phyloP scores from a whole-genome alignment of 805 yeast species.

The Lachancea quebecensis region DNA sequence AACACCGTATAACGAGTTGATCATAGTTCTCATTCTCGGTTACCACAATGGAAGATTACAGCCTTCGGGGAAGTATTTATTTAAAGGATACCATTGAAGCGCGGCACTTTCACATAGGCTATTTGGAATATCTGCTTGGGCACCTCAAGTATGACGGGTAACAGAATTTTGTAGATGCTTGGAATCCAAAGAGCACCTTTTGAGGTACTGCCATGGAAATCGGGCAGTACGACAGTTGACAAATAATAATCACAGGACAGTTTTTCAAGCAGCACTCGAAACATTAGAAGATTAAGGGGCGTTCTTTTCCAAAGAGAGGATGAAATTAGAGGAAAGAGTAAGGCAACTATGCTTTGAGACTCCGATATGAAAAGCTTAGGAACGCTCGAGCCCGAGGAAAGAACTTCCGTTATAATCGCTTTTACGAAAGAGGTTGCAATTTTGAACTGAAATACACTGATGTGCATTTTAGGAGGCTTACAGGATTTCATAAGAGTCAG shows the following conservation, averaged over 20 bases:
- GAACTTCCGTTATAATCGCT: neutral
- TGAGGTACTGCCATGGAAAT: neutral
- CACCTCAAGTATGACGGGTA: neutral
- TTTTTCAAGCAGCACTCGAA: neutral
- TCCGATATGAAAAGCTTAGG: neutral
- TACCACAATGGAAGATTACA: neutral
- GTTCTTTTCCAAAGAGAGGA: neutral
- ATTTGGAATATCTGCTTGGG: neutral
- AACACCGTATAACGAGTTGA: neutral
- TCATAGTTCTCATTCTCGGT: neutral
- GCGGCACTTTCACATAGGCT: neutral
- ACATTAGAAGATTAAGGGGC: neutral
- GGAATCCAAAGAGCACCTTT: neutral
- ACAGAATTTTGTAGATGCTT: neutral
- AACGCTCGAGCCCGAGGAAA: constrained; percentile 1
- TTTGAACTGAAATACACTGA: constrained; percentile 1
- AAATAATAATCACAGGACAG: neutral
- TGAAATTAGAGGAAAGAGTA: neutral
- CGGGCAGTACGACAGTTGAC: neutral
- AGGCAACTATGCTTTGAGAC: neutral
- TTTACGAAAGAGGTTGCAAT: neutral
- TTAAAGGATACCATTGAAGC: neutral
- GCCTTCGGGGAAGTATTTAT: neutral
- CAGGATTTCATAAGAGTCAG: constrained; percentile 1
- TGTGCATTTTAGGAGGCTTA: neutral